These are phyloP conservation scores for Hanseniaspora singularis DNA, from an alignment of 805 yeast genomes.

Conservation along the genomic window DNA sequence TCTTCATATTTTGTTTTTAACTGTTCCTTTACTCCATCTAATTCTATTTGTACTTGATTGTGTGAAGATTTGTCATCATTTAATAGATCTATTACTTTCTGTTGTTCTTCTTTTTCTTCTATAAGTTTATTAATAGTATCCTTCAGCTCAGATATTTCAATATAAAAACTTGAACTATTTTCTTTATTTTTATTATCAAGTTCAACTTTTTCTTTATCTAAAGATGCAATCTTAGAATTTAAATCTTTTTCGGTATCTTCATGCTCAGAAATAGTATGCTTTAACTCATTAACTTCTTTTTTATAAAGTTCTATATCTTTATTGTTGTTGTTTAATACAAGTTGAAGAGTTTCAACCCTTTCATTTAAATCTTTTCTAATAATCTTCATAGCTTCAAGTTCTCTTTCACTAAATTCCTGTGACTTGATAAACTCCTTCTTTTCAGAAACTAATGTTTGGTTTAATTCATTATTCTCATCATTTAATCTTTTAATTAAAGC, in stretches of 20 bases:
- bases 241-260: slow-evolving; percentile 14
- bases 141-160: slow-evolving; percentile 14
- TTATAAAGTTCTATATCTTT: slow-evolving; percentile 26
- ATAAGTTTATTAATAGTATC: slow-evolving; percentile 24
- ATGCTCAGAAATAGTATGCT: slow-evolving; percentile 20
- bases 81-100: slow-evolving; percentile 2
- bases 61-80: slow-evolving; percentile 19
- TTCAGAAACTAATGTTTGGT: slow-evolving; percentile 31
- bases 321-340: slow-evolving; percentile 29
- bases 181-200: slow-evolving; percentile 34
- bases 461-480: slow-evolving; percentile 41
- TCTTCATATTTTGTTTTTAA: slow-evolving; percentile 34
- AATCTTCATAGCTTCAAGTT: slow-evolving; percentile 25
- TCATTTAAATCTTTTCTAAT: slow-evolving; percentile 19
- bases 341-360: slow-evolving; percentile 32
- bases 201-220: slow-evolving; percentile 19
- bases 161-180: slow-evolving; percentile 22
- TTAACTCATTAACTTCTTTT: slow-evolving; percentile 32
- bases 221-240: slow-evolving; percentile 1
- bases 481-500: slow-evolving; percentile 41
- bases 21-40: slow-evolving; percentile 20
- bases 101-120: slow-evolving; percentile 20
- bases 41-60: slow-evolving; percentile 22
- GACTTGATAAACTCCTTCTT: slow-evolving; percentile 30
- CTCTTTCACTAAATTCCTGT: slow-evolving; percentile 30